Evolutionary conservation across 805 yeast species (phyloP).

Genomic region (Candida nonsorbophila): DNA sequence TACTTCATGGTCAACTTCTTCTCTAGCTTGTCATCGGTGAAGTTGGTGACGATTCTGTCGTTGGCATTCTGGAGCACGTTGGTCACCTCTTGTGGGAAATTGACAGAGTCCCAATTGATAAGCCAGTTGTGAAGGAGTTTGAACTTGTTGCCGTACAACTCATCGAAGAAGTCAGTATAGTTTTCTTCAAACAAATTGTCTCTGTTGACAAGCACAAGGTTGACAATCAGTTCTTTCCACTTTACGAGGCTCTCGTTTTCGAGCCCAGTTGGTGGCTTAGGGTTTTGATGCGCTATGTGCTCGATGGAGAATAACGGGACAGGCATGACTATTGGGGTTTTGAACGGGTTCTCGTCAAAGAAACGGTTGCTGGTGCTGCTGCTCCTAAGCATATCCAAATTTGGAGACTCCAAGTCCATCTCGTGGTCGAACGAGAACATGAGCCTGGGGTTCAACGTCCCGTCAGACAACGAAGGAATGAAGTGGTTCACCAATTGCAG

Average conservation of each 20-base stretch:
- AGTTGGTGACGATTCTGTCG: conserved; percentile 12
- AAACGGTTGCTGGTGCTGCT: conserved; percentile 3
- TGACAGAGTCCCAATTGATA: conserved; percentile 13
- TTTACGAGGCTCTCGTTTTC: conserved; percentile 16
- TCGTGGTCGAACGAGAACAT: conserved; percentile 32
- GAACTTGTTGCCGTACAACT: conserved; percentile 24
- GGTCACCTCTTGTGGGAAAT: conserved; percentile 9
- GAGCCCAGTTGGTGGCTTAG: conserved; percentile 12
- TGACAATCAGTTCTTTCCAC: conserved; percentile 28
- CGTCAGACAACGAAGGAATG: conserved; percentile 13
- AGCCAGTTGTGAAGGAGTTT: conserved; percentile 21
- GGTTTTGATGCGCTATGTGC: conserved; percentile 10
- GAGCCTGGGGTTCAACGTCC: conserved; percentile 17
- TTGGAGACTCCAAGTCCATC: conserved; percentile 28
- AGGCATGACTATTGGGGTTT: conserved; percentile 32
- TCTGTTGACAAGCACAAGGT: conserved; percentile 24
- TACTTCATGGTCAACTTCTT: conserved; percentile 14
- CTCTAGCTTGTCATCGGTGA: conserved; percentile 19
- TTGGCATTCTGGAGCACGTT: conserved; percentile 15
- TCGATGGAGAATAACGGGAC: conserved; percentile 18
- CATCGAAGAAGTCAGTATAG: conserved; percentile 14
- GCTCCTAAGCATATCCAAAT: conserved; percentile 26
- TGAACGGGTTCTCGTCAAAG: conserved; percentile 5
- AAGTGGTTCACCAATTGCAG: conserved; percentile 30
- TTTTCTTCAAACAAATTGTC: conserved; percentile 13